Evolutionary conservation across 1,284 basidiomycete species (phyloP).

Genomic region (Cerrena zonata): DNA sequence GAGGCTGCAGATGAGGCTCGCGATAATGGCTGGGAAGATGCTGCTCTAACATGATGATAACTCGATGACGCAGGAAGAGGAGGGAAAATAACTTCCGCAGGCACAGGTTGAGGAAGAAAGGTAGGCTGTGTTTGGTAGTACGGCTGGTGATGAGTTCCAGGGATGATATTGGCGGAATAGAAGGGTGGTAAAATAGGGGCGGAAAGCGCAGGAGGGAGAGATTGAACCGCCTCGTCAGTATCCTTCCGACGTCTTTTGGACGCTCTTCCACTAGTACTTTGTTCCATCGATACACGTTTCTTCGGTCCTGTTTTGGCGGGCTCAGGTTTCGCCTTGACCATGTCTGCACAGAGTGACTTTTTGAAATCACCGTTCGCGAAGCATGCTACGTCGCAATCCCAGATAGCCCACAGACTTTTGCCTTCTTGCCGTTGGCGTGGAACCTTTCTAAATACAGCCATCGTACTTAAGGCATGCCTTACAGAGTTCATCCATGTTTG

Average conservation of each 20-base stretch:
- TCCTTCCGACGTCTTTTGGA: constrained; percentile 46
- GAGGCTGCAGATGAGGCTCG: constrained; percentile 17
- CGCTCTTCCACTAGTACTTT: constrained; percentile 24
- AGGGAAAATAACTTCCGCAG: constrained; percentile 64
- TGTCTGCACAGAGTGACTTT: constrained; percentile 63
- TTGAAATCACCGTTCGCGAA: constrained; percentile 67
- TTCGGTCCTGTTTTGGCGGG: constrained; percentile 18
- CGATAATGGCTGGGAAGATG: constrained; percentile 22
- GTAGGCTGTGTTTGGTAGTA: constrained; percentile 54
- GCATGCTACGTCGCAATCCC: constrained; percentile 64
- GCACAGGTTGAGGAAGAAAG: constrained; percentile 32
- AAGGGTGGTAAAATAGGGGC: constrained; percentile 41
- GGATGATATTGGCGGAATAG: constrained; percentile 44
- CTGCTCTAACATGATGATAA: constrained; percentile 30
- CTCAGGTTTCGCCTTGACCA: constrained; percentile 40
- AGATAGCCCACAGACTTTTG: constrained; percentile 72
- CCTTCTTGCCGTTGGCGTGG: constrained; percentile 61
- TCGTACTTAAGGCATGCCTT: constrained; percentile 80
- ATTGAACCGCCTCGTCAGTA: neutral
- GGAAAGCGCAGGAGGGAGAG: constrained; percentile 23
- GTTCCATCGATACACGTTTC: constrained; percentile 10
- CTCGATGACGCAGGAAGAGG: constrained; percentile 50
- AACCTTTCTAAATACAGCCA: constrained; percentile 71
- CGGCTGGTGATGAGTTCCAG: constrained; percentile 62
- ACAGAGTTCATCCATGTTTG: constrained; percentile 95